Conservation (phyloP, 805 yeast species). For the Kurtzmaniella cleridarum region DNA sequence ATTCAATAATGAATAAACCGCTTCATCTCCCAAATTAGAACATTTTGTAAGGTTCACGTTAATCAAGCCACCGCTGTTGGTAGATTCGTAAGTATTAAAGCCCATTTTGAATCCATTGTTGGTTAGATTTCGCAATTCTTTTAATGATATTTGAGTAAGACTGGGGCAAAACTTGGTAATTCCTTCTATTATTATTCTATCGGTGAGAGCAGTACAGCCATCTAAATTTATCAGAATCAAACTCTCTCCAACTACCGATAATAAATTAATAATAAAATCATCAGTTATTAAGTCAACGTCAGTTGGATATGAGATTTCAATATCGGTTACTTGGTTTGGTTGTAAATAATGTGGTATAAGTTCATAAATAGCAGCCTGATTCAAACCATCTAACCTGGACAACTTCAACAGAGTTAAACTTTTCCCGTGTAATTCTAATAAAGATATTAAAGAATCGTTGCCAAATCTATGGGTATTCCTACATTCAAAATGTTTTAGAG, state of each 20-base stretch:
- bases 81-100: slow-evolving; percentile 48
- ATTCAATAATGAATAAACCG: slow-evolving; percentile 51
- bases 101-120: slow-evolving; percentile 59
- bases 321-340: slow-evolving; percentile 40
- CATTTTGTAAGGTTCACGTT: slow-evolving; percentile 63
- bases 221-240: slow-evolving; percentile 56
- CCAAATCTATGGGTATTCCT: slow-evolving; percentile 81
- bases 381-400: slow-evolving; percentile 69
- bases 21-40: slow-evolving; percentile 55
- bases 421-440: slow-evolving; percentile 55
- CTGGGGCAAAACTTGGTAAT: slow-evolving; percentile 51
- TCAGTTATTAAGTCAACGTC: slow-evolving; percentile 64
- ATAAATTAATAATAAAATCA: slow-evolving; percentile 54
- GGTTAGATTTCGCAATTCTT: slow-evolving; percentile 57
- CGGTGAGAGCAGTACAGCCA: slow-evolving; percentile 73
- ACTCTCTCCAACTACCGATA: slow-evolving; percentile 58
- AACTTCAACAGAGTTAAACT: slow-evolving; percentile 54
- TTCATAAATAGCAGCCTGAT: slow-evolving; percentile 50
- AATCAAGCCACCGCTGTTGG: slow-evolving; percentile 52
- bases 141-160: slow-evolving; percentile 55
- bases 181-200: slow-evolving; percentile 53
- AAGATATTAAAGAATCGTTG: slow-evolving; percentile 54
- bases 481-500: slow-evolving; percentile 55
- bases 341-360: slow-evolving; percentile 58
- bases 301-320: slow-evolving; percentile 68